Conservation (phyloP, 768 basidiomycete genomes). For the Phanerochaete sordida region DNA sequence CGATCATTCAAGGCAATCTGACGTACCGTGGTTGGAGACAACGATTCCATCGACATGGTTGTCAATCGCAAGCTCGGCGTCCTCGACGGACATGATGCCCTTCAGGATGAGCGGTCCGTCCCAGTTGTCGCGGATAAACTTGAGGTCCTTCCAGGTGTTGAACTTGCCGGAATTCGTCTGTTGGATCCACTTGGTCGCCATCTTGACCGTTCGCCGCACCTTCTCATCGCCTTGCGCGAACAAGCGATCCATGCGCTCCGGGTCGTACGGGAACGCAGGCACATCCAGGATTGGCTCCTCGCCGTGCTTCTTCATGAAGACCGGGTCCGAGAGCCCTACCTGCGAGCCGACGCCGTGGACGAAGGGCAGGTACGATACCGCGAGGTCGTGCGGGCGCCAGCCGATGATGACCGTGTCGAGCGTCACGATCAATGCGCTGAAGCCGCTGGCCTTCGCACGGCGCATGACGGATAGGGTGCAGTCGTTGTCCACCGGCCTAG, state of each 20-base stretch:
- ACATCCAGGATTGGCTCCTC: constrained; percentile 42
- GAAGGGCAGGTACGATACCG: constrained; percentile 63
- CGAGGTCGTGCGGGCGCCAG: constrained; percentile 76
- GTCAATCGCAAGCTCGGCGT: constrained; percentile 68
- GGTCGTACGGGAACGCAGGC: constrained; percentile 57
- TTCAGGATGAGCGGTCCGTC: constrained; percentile 75
- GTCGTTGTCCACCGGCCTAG: constrained; percentile 62
- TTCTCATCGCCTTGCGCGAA: constrained; percentile 45
- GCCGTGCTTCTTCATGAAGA: constrained; percentile 62
- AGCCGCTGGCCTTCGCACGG: constrained; percentile 65
- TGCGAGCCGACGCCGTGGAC: constrained; percentile 61
- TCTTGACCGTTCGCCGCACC: constrained; percentile 32
- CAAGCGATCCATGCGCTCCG: constrained; percentile 40
- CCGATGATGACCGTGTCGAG: constrained; percentile 72
- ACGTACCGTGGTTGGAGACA: constrained; percentile 75
- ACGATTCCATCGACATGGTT: constrained; percentile 68
- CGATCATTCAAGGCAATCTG: neutral
- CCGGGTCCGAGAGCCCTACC: constrained; percentile 71
- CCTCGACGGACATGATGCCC: constrained; percentile 68
- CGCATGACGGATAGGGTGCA: constrained; percentile 61
- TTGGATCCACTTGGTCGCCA: constrained; percentile 62
- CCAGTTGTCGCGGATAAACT: constrained; percentile 69
- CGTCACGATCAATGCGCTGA: constrained; percentile 71
- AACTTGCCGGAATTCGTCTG: constrained; percentile 62
- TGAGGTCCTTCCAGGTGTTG: constrained; percentile 68